Conservation (phyloP, 2,329 filamentous ascomycete species). For the Colletotrichum tabaci region DNA sequence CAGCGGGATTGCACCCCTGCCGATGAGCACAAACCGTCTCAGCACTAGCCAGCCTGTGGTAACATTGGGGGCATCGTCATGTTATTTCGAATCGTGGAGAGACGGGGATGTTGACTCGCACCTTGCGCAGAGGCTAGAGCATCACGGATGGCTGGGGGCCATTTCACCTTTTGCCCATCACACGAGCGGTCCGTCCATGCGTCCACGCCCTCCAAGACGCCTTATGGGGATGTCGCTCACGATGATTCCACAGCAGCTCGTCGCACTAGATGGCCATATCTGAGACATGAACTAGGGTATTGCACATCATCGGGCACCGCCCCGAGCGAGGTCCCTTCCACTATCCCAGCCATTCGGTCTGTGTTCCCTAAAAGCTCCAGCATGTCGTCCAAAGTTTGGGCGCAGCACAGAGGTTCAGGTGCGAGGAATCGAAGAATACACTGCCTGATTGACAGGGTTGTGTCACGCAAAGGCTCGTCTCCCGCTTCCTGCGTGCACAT, state of each 20-base stretch:
- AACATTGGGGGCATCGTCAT: conserved; percentile 29
- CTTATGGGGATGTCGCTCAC: conserved; percentile 19
- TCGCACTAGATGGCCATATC: conserved; percentile 25
- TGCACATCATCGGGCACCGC: conserved; percentile 3
- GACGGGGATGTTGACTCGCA: conserved; percentile 38
- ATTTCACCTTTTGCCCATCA: conserved; percentile 18
- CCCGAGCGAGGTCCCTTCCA: neutral
- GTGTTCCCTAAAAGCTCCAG: conserved; percentile 6
- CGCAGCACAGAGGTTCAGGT: conserved; percentile 2
- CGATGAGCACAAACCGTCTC: conserved; percentile 27
- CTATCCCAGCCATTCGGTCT: conserved; percentile 20
- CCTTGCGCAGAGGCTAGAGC: conserved; percentile 1
- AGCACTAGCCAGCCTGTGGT: conserved; percentile 22
- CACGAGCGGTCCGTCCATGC: conserved; percentile 20
- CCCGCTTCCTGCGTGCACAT: conserved; percentile 26
- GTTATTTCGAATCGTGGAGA: conserved; percentile 36
- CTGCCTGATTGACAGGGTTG: conserved; percentile 13
- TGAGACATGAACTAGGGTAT: conserved; percentile 29
- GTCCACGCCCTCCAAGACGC: neutral
- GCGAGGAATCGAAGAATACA: neutral
- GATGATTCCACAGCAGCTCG: conserved; percentile 35
- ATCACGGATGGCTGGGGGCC: conserved; percentile 6
- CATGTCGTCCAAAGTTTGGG: conserved; percentile 11
- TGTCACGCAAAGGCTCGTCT: conserved; percentile 17
- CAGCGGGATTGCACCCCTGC: conserved; percentile 15